Percentiles rank a stretch among this genome's conserved stretches.
Evolutionary conservation across 1,284 basidiomycete species (phyloP).

Genomic region (Ustilago curta): DNA sequence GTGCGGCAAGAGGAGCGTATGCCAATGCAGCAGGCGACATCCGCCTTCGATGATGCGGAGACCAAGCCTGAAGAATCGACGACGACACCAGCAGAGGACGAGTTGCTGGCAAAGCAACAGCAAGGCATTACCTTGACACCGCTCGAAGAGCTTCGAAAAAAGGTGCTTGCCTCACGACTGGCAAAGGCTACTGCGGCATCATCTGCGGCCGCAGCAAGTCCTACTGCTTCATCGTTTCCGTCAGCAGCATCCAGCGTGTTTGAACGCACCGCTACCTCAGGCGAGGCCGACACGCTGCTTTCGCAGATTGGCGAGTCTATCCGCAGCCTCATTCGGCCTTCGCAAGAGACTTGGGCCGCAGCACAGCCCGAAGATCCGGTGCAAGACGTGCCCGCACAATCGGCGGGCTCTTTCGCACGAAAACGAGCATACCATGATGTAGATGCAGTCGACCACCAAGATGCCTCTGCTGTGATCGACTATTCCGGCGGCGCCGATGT

Average conservation of each 20-base stretch:
- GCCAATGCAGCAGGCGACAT: not conserved
- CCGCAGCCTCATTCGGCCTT: slow-evolving; percentile 24
- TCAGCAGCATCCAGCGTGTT: slow-evolving; percentile 16
- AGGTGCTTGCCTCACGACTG: slow-evolving; percentile 35
- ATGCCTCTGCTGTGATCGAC: slow-evolving; percentile 6
- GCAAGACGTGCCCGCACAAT: not conserved
- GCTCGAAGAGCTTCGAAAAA: slow-evolving; percentile 34
- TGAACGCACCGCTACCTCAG: slow-evolving; percentile 27
- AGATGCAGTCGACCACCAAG: slow-evolving; percentile 24
- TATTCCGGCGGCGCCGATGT: slow-evolving; percentile 7
- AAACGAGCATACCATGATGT: slow-evolving; percentile 46
- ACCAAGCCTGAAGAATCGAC: not conserved
- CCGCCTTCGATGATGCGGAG: not conserved
- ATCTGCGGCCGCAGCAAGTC: not conserved
- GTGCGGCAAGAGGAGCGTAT: not conserved
- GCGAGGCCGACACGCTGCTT: slow-evolving; percentile 32
- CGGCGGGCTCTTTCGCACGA: slow-evolving; percentile 8
- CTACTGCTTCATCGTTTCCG: not conserved
- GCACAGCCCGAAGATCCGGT: not conserved
- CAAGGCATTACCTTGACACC: slow-evolving; percentile 24
- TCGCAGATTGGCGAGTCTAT: slow-evolving; percentile 32
- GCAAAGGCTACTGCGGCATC: slow-evolving; percentile 28
- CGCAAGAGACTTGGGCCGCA: not conserved
- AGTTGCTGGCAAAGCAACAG: slow-evolving; percentile 27
- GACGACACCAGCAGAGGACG: slow-evolving; percentile 31